These are phyloP conservation scores for Cyclanthera cordifolia DNA, from an alignment of 306 rosid species.

Conservation along the genomic window DNA sequence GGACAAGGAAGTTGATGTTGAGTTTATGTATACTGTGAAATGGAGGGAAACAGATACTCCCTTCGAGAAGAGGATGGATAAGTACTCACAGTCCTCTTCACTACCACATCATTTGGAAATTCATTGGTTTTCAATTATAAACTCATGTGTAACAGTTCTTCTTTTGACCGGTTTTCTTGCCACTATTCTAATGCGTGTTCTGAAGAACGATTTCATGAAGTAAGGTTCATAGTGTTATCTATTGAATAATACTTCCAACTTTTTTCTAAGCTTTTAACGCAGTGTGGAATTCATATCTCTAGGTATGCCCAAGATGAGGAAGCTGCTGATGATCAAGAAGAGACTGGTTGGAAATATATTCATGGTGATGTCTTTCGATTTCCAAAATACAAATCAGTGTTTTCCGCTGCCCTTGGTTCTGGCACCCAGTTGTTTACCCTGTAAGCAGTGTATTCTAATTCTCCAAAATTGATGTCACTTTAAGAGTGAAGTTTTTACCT, in stretches of 20 bases:
- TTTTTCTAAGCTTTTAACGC: not conserved
- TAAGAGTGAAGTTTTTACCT: slow-evolving; percentile 2
- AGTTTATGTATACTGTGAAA: slow-evolving; percentile 71
- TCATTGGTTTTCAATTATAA: slow-evolving; percentile 95
- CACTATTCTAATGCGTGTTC: slow-evolving; percentile 93
- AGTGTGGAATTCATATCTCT: not conserved
- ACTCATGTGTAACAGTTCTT: slow-evolving; percentile 94
- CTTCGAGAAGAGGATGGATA: slow-evolving; percentile 89
- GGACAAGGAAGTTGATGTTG: slow-evolving; percentile 68
- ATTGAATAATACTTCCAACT: slow-evolving; percentile 7
- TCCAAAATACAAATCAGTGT: slow-evolving; percentile 68
- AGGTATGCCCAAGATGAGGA: slow-evolving; percentile 97
- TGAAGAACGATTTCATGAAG: slow-evolving; percentile 98
- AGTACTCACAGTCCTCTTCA: slow-evolving; percentile 89
- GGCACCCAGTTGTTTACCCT: slow-evolving; percentile 88
- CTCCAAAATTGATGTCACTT: not conserved
- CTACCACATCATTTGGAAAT: slow-evolving; percentile 93
- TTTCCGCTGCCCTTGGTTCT: slow-evolving; percentile 92
- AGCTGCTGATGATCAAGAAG: slow-evolving; percentile 97
- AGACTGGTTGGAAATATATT: slow-evolving; percentile 96
- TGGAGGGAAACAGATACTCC: slow-evolving; percentile 76
- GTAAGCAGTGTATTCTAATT: slow-evolving; percentile 37
- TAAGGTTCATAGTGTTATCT: slow-evolving; percentile 27
- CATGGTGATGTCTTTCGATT: slow-evolving; percentile 95
- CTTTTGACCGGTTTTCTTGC: slow-evolving; percentile 95